These are phyloP conservation scores for Medicago ruthenica DNA, from an alignment of 306 rosid species.

Conservation along the genomic window DNA sequence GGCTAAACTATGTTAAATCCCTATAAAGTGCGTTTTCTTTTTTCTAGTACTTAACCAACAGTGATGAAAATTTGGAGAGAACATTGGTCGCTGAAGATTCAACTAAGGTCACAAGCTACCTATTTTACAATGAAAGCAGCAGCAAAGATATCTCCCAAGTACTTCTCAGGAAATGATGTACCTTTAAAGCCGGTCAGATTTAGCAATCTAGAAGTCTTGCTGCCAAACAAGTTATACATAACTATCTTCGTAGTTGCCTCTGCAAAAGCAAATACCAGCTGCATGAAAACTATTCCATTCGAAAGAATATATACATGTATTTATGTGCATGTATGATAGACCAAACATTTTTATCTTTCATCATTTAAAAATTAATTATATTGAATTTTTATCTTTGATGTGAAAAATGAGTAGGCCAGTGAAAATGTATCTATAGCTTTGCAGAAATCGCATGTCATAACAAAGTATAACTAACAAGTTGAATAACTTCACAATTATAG, in stretches of 20 bases:
- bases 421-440: conserved; percentile 19
- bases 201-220: conserved; percentile 36
- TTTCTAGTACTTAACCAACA: background rate
- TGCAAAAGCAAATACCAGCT: conserved; percentile 47
- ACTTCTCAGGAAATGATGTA: conserved; percentile 28
- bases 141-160: conserved; percentile 13
- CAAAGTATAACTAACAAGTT: conserved; percentile 11
- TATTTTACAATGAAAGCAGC: conserved; percentile 29
- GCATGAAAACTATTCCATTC: conserved; percentile 21
- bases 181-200: conserved; percentile 31
- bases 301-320: background rate
- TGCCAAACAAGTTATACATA: background rate
- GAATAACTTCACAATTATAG: background rate
- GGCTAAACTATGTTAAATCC: conserved; percentile 5
- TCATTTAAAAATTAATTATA: background rate
- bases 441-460: conserved; percentile 1
- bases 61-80: background rate
- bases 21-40: background rate
- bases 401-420: background rate
- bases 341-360: background rate
- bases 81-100: conserved; percentile 31
- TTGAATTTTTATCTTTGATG: background rate
- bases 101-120: conserved; percentile 30
- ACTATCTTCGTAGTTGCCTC: conserved; percentile 73
- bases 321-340: conserved; percentile 11